Evolutionary conservation across 1,284 basidiomycete species (phyloP), one percentile per base, ranked within the genome.

Genomic region (Pyrrhoderma lamaoense): DNA sequence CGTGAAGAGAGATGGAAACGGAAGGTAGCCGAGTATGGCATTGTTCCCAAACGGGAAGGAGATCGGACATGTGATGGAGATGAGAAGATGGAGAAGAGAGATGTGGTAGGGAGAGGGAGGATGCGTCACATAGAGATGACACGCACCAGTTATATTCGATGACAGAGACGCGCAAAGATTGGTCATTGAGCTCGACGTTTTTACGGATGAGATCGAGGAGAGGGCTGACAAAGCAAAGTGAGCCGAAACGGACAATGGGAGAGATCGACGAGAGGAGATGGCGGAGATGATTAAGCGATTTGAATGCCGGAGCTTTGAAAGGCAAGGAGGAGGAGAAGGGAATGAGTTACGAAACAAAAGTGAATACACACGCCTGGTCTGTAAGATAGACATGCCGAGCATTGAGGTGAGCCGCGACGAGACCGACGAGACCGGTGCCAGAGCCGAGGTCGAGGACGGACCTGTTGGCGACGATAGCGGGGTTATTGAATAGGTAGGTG

Each of bases 391-490:
- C 80, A 22, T 40, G 21, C 70, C 65, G 3, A 73, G 78, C 82
- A 22, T 93, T 71, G 16, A 40, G 21, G 46, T 76, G 71, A 3
- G 79, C 89, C 1, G 86, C 87, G 4, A 89, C 82, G 37, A 95
- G 77, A 2, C 93, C 93, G 13, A 94, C 90, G 22, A 97, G 75
- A 2, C 93, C 93, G 1, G 93, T 97, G 0, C 93, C 93, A 60
- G 80, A 85, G 1, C 93, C 93, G 1, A 97, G 76, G 64, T 97
- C 93, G 23, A 96, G 64, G 13, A 94, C 71, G 25, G 62, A 75
- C 64, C 75, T 81, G 47, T 75, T 74, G 25, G 65, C 55, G 13
- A 90, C 67, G 45, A 71, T 71, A 7, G 71, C 64, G 1, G 79
- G 79, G 42, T 76, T 74, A 52, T 77, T 72, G 11, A 79, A 71